phyloP scores from a whole-genome alignment of 1,284 basidiomycete species.

The Leccinum pachyderme region DNA sequence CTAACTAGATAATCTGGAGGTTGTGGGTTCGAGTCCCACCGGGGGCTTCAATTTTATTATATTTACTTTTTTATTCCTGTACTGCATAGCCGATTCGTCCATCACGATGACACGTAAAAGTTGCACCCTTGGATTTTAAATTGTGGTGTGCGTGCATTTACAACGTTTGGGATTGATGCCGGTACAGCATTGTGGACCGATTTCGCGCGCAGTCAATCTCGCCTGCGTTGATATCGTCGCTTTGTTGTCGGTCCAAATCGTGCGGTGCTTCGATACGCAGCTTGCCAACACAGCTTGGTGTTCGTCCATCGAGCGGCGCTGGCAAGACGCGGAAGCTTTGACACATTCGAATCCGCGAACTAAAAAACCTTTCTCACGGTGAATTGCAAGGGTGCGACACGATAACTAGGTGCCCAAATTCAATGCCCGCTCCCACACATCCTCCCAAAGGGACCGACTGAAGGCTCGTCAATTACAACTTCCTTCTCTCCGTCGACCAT shows the following conservation, averaged over 20 bases:
- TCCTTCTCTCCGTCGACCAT: conserved; percentile 6
- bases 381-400: conserved; percentile 35
- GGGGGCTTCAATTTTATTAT: conserved; percentile 45
- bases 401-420: conserved; percentile 40
- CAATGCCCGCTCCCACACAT: conserved; percentile 41
- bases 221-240: neutral
- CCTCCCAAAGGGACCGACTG: conserved; percentile 22
- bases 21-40: conserved; percentile 74
- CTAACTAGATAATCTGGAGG: conserved; percentile 72
- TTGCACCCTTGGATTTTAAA: conserved; percentile 2
- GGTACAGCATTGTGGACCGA: neutral
- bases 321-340: conserved; percentile 35
- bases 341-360: conserved; percentile 35
- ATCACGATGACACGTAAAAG: conserved; percentile 21
- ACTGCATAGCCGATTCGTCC: conserved; percentile 7
- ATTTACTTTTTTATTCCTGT: conserved; percentile 3
- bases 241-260: too few relatives aligned
- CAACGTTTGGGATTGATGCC: conserved; percentile 3
- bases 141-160: neutral
- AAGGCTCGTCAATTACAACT: conserved; percentile 5
- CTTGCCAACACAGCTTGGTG: neutral
- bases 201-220: conserved; percentile 1
- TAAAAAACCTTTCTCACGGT: conserved; percentile 25
- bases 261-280: neutral
- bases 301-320: conserved; percentile 24